Evolutionary conservation across 2,329 filamentous ascomycete genomes (phyloP), one percentile per base, ranked within the genome.

Genomic region (Colletotrichum sp.): DNA sequence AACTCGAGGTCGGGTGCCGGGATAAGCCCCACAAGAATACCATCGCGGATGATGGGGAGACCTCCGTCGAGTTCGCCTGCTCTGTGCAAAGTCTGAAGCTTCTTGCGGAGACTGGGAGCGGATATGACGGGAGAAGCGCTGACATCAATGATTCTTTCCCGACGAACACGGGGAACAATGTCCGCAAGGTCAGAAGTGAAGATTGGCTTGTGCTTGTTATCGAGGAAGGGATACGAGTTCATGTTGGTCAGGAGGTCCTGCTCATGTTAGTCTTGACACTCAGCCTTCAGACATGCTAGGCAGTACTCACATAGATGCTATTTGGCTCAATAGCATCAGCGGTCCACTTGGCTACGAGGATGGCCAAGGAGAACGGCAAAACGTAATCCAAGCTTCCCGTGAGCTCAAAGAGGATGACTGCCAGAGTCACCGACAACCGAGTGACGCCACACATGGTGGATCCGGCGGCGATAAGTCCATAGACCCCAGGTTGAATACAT

Each of bases 401-500:
- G 44, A 99, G 89, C 84, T 99, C 97, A 80, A 99, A 99, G 1
- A 99, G 88, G 77, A 99, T 99, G 81, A 99, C 96, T 0, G 96
- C 96, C 10, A 99, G 89, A 0, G 97, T 99, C 26, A 99, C 95
- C 0, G 96, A 98, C 2, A 99, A 87, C 66, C 97, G 92, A 3
- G 97, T 99, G 4, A 99, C 97, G 66, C 97, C 97, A 79, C 96
- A 99, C 97, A 99, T 99, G 36, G 96, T 98, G 3, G 97, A 96
- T 18, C 97, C 97, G 59, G 97, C 97, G 18, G 96, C 96, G 74
- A 98, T 95, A 75, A 99, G 90, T 2, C 96, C 97, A 83, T 99
- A 99, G 0, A 99, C 95, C n/a, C 97, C 97, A 1, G 97, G 97
- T 64, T 98, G 96, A 64, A 99, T 95, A 83, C 97, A 99, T 3